phyloP scores from a whole-genome alignment of 2,329 filamentous ascomycete genomes.

The Cladosporium sp. region DNA sequence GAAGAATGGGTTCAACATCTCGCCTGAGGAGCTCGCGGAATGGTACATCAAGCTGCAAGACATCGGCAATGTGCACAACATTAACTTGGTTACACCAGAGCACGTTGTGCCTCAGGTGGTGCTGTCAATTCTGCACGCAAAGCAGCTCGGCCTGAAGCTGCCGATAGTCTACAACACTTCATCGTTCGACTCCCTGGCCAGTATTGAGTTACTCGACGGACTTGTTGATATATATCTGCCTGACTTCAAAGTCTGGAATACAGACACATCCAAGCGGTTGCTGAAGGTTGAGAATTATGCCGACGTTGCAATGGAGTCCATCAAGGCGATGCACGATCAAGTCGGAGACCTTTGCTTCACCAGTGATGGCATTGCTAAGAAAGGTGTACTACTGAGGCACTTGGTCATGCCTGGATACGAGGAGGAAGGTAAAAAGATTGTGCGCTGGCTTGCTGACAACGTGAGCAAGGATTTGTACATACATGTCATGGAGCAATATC shows the following conservation, averaged over 20 bases:
- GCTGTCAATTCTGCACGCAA: constrained; percentile 72
- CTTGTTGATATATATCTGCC: constrained; percentile 85
- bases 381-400: constrained; percentile 73
- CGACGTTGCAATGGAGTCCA: constrained; percentile 70
- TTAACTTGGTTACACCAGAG: constrained; percentile 84
- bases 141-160: constrained; percentile 67
- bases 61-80: constrained; percentile 81
- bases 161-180: constrained; percentile 87
- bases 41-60: constrained; percentile 85
- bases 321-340: constrained; percentile 77
- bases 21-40: constrained; percentile 74
- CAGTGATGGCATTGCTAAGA: constrained; percentile 76
- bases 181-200: constrained; percentile 74
- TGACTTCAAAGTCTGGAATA: constrained; percentile 82
- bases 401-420: constrained; percentile 83
- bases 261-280: constrained; percentile 65
- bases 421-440: constrained; percentile 71
- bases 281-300: constrained; percentile 80
- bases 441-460: constrained; percentile 72
- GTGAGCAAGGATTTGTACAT: constrained; percentile 76
- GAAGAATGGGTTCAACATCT: constrained; percentile 77
- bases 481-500: constrained; percentile 89
- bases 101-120: constrained; percentile 84
- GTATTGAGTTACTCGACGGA: constrained; percentile 72
- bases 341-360: constrained; percentile 85